Evolutionary conservation across 2,329 filamentous ascomycete genomes (phyloP).

Genomic region (Geosmithia morbida): DNA sequence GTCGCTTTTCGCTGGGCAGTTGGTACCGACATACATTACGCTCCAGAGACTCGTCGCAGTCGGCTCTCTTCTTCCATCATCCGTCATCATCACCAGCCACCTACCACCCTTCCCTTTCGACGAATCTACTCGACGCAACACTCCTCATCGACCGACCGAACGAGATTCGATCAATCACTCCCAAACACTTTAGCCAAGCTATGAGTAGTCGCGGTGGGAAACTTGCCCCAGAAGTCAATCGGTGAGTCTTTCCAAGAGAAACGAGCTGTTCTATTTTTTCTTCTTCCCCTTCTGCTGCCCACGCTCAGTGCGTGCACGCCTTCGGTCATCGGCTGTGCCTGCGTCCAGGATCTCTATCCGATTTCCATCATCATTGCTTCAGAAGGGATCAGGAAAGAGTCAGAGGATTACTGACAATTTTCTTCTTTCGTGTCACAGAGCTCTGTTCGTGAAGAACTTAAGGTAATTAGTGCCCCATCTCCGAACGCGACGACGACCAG

Average conservation of each 20-base stretch:
- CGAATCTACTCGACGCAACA: not conserved
- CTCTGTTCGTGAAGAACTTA: conserved; percentile 99
- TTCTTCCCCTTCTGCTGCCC: not conserved
- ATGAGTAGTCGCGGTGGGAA: conserved; percentile 96
- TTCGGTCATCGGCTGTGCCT: not conserved
- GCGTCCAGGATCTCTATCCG: not conserved
- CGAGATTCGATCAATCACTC: conserved; percentile 15
- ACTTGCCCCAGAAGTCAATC: conserved; percentile 98
- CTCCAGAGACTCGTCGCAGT: not conserved
- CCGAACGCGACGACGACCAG: not conserved
- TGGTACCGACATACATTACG: not conserved
- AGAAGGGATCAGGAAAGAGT: not conserved
- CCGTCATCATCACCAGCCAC: not conserved
- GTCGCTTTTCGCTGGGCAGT: not conserved
- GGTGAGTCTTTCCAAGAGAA: conserved; percentile 33
- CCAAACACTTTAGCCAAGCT: conserved; percentile 39
- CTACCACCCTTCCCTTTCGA: not conserved
- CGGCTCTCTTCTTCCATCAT: not conserved
- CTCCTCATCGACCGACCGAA: conserved; percentile 5
- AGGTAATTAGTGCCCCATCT: conserved; percentile 38
- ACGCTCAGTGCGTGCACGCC: not conserved
- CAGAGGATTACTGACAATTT: not conserved
- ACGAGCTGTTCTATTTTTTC: not conserved
- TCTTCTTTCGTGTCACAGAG: conserved; percentile 36
- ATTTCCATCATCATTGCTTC: not conserved